Base-by-base conservation (phyloP, 148 eudicot genomes). In the Vaccinium vitisidaea region DNA sequence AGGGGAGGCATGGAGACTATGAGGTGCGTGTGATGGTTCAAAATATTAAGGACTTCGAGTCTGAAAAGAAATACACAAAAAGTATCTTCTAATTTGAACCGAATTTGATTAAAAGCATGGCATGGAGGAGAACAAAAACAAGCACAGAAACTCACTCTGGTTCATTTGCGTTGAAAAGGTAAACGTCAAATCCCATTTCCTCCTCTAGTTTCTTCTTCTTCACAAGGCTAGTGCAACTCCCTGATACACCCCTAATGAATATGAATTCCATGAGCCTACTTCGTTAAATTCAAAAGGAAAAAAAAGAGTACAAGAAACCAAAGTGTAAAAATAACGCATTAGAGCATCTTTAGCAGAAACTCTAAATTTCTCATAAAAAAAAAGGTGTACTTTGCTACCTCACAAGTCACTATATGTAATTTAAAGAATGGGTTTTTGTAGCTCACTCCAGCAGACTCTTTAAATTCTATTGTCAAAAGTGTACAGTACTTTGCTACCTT, bases 1-100 rank as follows among this genome's bases (percentile, higher is more conserved):
- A 80, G 84, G 79, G 98, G 93, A 75, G 99, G 99, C 77, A 94
- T 61, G 61, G 97, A 92, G 85, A 96, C 90, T 36, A 94, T 85
- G 75, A 96, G 89, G 87, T 96, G 99, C 15, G 95, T 89, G 80
- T 89, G 91, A 75, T 81, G 61, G 81, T 85, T 96, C 89, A 94
- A 27, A 65, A 54, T 76, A 84, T 93, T 89, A 1, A 92, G 83
- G 75, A 94, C 86, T 83, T 92, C 93, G 84, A 70, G 87, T 88
- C 99, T 96, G 95, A 79, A 75, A 87, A 16, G 18, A 83, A 52
- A 86, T 61, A 58, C 30, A 14, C 6, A 53, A 75, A 19, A 55
- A 11, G 2, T 12, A 16, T 32, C 67, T 61, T 75, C 53, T 49
- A 81, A 50, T 52, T 75, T 74, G 70, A 16, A 36, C 23, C 53